A percentile compares a stretch with the other conserved stretches of the same genome.
These are phyloP conservation scores for Gillenia trifoliata DNA, from an alignment of 306 rosid species.

Conservation along the genomic window DNA sequence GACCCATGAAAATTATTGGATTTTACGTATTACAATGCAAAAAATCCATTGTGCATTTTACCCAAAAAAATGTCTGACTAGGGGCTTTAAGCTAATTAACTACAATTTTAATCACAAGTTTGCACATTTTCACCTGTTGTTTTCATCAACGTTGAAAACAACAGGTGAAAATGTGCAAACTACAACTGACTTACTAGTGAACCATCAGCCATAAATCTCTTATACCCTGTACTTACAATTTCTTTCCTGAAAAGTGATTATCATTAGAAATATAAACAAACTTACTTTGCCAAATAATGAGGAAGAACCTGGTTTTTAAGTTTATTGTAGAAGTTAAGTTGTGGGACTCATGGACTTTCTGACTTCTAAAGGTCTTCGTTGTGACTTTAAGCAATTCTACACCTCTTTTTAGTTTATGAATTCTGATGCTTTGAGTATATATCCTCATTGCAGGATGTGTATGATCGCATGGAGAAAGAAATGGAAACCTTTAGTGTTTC, in stretches of 20 bases:
- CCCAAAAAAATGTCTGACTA: no score
- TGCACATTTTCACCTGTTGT: neutral
- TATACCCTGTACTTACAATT: neutral
- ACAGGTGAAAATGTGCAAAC: no score
- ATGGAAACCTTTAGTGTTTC: conserved; percentile 60
- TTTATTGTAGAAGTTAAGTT: neutral
- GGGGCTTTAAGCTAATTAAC: neutral
- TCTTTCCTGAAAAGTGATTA: neutral
- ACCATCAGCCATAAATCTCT: neutral
- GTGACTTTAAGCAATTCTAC: conserved; percentile 6
- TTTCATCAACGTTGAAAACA: neutral
- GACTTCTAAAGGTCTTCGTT: neutral
- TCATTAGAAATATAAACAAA: neutral
- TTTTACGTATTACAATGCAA: no score
- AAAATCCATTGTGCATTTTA: no score
- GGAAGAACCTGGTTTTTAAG: neutral
- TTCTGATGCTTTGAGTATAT: conserved; percentile 24
- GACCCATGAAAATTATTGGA: no score
- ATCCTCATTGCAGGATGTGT: conserved; percentile 53
- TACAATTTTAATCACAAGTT: neutral
- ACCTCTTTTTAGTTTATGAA: conserved; percentile 8
- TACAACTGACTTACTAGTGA: neutral
- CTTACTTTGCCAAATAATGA: neutral
- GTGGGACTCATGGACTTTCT: neutral
- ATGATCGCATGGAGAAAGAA: conserved; percentile 69